Evolutionary conservation across 345 rosid species (phyloP), one percentile per base, ranked within the genome.

Genomic region (Aquilaria yunnanensis): DNA sequence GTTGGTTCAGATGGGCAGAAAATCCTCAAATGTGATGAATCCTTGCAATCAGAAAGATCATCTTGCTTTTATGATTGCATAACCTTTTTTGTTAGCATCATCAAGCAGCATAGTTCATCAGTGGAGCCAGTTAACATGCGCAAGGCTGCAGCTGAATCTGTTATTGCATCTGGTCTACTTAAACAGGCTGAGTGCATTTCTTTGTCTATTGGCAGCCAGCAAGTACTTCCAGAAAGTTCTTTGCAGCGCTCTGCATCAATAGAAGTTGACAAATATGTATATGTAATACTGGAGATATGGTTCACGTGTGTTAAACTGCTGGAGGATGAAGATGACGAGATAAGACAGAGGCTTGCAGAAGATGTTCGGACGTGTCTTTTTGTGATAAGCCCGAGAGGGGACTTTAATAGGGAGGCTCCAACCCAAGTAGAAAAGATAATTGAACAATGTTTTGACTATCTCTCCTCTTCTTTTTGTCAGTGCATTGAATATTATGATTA

Each of bases 281-380:
- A 51, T 75, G 88, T 78, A 60, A 69, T 83, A 23, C 79, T 93
- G 56, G 83, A 76, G 62, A 75, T 75, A 68, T 93, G 99, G 96
- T 83, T 90, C 68, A 67, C 78, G 12, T 86, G 96, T 74, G 78
- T 93, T 77, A 81, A 76, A 70, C 76, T 93, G 67, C 74, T 93
- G 59, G 99, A 93, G 80, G 99, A 93, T 51, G 99, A 93, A 82
- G 99, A 93, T 65, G 92, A 90, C 69, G 78, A 64, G 72, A 80
- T 93, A 65, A 79, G 98, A 68, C 79, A 85, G 68, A 73, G 66
- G 70, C 82, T 88, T 62, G 92, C 96, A 5, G 30, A 54, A 31
- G 76, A 83, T 62, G 81, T 93, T 51, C 92, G 85, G 65, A 88
- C 81, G 75, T 81, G 84, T 71, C 78, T 88, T 68, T 62, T 67